Percentiles rank a stretch among this genome's conserved stretches.
Evolutionary conservation across 2,329 filamentous ascomycete genomes (phyloP).

Genomic region (Alternaria triticimaculans): DNA sequence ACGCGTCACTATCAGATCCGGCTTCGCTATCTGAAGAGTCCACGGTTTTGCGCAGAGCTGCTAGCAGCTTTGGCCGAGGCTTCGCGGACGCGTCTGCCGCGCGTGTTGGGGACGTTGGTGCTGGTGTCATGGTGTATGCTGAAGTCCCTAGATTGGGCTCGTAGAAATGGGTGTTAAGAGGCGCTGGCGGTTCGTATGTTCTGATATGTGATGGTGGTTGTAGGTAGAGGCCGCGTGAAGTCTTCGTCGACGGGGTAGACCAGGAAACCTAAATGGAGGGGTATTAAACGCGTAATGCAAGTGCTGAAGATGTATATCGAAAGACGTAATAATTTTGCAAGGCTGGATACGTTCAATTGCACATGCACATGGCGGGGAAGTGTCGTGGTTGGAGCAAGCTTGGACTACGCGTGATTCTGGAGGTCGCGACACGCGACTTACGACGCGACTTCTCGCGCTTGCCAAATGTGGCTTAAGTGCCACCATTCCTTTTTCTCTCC

Average conservation of each 20-base stretch:
- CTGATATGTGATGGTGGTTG: not conserved
- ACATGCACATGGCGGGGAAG: conserved; percentile 19
- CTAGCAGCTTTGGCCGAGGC: conserved; percentile 27
- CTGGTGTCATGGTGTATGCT: not conserved
- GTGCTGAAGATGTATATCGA: not conserved
- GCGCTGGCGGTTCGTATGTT: not conserved
- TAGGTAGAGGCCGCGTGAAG: not conserved
- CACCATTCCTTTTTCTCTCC: conserved; percentile 2
- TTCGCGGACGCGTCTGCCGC: conserved; percentile 24
- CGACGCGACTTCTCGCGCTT: conserved; percentile 16
- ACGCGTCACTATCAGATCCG: conserved; percentile 44
- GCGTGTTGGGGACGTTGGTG: conserved; percentile 3
- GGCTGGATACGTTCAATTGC: conserved; percentile 12
- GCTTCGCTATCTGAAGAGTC: conserved; percentile 50
- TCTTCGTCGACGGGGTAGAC: not conserved
- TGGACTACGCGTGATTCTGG: conserved; percentile 12
- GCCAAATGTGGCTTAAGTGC: conserved; percentile 19
- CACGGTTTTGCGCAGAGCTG: conserved; percentile 28
- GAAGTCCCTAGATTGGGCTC: not conserved
- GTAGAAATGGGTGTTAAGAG: not conserved
- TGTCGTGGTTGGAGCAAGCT: conserved; percentile 8
- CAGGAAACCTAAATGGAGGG: not conserved
- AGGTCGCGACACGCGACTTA: conserved; percentile 5
- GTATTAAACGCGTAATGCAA: not conserved
- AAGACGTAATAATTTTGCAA: not conserved